These are phyloP conservation scores for Lagenaria siceraria DNA, from an alignment of 306 rosid species.

Conservation along the genomic window DNA sequence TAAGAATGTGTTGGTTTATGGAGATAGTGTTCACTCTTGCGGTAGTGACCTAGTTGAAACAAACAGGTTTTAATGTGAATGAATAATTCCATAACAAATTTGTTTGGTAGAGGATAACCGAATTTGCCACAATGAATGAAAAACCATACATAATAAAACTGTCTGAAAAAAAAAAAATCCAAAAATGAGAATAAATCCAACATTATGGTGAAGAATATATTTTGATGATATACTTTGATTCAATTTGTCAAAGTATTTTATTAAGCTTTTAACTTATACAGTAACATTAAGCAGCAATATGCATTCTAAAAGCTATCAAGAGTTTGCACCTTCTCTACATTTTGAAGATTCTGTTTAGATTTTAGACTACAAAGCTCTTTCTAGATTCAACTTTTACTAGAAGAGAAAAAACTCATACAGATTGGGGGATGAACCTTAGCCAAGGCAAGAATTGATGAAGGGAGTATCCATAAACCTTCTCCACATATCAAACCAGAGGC, in stretches of 20 bases:
- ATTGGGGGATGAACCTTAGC: constrained; percentile 70
- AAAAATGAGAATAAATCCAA: not conserved
- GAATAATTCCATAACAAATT: too few species aligned
- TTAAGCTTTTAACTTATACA: not conserved
- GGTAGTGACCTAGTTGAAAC: too few species aligned
- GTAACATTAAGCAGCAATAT: not conserved
- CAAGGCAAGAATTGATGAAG: constrained; percentile 81
- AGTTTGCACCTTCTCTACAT: constrained; percentile 1
- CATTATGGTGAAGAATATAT: not conserved
- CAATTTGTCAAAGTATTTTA: not conserved
- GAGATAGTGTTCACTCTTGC: too few species aligned
- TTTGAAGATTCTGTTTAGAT: not conserved
- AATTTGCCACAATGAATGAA: too few species aligned
- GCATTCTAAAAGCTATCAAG: not conserved
- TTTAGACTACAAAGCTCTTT: not conserved
- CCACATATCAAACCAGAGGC: constrained; percentile 99
- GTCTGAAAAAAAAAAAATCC: too few species aligned
- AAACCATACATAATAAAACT: too few species aligned
- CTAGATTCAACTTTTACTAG: constrained; percentile 17
- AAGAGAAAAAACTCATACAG: constrained; percentile 69
- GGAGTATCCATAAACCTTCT: constrained; percentile 95
- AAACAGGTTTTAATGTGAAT: too few species aligned
- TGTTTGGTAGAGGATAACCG: too few species aligned
- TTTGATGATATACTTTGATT: not conserved
- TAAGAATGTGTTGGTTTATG: too few species aligned